A percentile compares a stretch with the other conserved stretches of the same genome.
phyloP scores from a whole-genome alignment of 345 rosid genomes.

The Hypericum perforatum region DNA sequence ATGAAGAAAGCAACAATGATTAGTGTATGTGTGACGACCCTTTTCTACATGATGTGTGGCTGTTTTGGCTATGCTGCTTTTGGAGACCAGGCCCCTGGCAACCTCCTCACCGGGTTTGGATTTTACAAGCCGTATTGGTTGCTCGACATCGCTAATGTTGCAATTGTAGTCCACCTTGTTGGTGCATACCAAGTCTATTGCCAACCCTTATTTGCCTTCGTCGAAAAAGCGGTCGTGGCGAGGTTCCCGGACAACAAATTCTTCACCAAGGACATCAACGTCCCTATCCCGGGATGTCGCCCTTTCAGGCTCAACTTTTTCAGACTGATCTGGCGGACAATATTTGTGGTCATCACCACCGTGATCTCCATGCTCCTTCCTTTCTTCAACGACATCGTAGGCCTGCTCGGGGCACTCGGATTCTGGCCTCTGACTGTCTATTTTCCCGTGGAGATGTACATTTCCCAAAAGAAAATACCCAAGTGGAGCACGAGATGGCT shows the following conservation, averaged over 20 bases:
- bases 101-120: neutral
- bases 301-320: neutral
- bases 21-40: neutral
- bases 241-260: neutral
- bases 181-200: constrained; percentile 3
- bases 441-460: constrained; percentile 1
- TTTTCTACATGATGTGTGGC: constrained; percentile 4
- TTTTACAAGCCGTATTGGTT: constrained; percentile 2
- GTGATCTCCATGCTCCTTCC: constrained; percentile 1
- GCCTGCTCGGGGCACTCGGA: neutral
- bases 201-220: constrained; percentile 1
- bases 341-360: neutral
- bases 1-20: neutral
- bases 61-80: constrained; percentile 1
- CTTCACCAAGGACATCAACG: neutral
- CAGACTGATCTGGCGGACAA: constrained; percentile 1
- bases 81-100: neutral
- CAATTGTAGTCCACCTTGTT: neutral
- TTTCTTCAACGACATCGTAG: constrained; percentile 2
- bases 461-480: neutral
- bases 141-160: constrained; percentile 3
- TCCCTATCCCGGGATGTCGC: neutral
- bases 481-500: neutral
- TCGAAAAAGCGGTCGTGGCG: neutral
- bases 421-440: constrained; percentile 6